phyloP scores from a whole-genome alignment of 192 early-diverging fungal species.

The Lunasporangiospora selenospora region DNA sequence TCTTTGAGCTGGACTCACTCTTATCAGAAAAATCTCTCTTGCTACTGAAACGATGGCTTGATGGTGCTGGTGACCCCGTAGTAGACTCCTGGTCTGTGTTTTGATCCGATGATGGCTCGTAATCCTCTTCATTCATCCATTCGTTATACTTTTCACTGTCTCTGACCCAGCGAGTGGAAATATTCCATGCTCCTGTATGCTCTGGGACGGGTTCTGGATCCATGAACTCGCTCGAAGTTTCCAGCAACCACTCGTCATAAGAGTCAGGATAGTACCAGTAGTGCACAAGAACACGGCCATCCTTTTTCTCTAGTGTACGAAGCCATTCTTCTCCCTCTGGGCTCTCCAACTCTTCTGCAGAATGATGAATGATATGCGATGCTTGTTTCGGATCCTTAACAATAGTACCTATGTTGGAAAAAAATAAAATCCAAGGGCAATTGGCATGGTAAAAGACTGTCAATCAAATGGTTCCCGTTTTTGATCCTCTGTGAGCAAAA shows the following conservation, averaged over 20 bases:
- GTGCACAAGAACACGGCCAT: conserved; percentile 69
- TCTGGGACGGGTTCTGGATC: conserved; percentile 67
- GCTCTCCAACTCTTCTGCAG: conserved; percentile 49
- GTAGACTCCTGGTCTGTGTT: conserved; percentile 32
- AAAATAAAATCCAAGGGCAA: neutral
- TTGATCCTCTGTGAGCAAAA: no score
- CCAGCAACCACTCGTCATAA: conserved; percentile 76
- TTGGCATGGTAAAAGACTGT: neutral
- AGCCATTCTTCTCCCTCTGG: conserved; percentile 63
- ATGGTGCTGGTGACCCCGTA: conserved; percentile 32
- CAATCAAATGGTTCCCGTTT: neutral
- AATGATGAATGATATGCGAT: conserved; percentile 59
- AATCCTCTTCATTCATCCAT: conserved; percentile 91
- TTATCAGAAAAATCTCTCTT: conserved; percentile 38
- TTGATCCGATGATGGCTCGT: conserved; percentile 63
- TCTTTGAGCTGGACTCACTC: conserved; percentile 31
- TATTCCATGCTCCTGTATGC: conserved; percentile 73
- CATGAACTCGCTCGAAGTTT: conserved; percentile 63
- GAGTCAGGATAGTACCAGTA: conserved; percentile 88
- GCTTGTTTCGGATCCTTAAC: conserved; percentile 26
- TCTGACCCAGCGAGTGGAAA: conserved; percentile 74
- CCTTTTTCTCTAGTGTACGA: conserved; percentile 65
- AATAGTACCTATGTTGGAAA: conserved; percentile 31
- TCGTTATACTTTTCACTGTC: conserved; percentile 80
- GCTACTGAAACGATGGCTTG: conserved; percentile 41